These are phyloP conservation scores for Glaciozyma martinii DNA, from an alignment of 768 basidiomycete species.

Conservation along the genomic window DNA sequence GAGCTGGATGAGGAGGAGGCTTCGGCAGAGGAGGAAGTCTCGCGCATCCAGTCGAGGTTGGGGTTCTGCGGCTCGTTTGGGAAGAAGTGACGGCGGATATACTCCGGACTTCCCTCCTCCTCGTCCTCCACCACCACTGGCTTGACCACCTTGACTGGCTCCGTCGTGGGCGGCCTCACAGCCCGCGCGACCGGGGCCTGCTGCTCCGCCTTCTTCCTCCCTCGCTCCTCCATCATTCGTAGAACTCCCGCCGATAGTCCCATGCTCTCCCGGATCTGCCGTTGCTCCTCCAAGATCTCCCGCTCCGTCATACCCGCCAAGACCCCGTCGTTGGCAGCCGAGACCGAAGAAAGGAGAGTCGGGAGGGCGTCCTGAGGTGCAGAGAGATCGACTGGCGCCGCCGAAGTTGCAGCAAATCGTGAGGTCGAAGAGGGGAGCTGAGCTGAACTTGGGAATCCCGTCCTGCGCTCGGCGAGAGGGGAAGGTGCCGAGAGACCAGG, in stretches of 20 bases:
- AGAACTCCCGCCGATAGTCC: constrained; percentile 17
- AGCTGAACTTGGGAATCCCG: constrained; percentile 16
- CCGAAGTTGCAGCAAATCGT: not conserved
- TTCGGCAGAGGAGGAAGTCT: constrained; percentile 16
- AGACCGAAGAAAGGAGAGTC: not conserved
- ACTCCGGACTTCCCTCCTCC: constrained; percentile 65
- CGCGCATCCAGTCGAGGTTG: constrained; percentile 70
- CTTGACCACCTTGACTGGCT: not conserved
- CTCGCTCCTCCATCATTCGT: constrained; percentile 18
- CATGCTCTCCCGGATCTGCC: constrained; percentile 27
- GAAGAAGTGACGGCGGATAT: constrained; percentile 75
- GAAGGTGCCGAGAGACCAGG: not conserved
- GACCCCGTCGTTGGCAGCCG: constrained; percentile 20
- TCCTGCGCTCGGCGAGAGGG: not conserved
- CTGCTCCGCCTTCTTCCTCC: not conserved
- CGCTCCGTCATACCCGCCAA: constrained; percentile 25
- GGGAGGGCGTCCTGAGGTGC: not conserved
- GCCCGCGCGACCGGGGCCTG: not conserved
- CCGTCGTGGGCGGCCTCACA: not conserved
- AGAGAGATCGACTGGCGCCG: not conserved
- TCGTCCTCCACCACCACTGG: constrained; percentile 4
- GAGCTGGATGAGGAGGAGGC: not conserved
- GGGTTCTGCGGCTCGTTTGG: constrained; percentile 63
- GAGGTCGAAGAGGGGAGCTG: constrained; percentile 12
- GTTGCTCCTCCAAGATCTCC: constrained; percentile 31